Percentiles rank a stretch among this genome's conserved stretches.
These are phyloP conservation scores for Tuber umbilicatum DNA, from an alignment of 495 filamentous ascomycete genomes.

Conservation along the genomic window DNA sequence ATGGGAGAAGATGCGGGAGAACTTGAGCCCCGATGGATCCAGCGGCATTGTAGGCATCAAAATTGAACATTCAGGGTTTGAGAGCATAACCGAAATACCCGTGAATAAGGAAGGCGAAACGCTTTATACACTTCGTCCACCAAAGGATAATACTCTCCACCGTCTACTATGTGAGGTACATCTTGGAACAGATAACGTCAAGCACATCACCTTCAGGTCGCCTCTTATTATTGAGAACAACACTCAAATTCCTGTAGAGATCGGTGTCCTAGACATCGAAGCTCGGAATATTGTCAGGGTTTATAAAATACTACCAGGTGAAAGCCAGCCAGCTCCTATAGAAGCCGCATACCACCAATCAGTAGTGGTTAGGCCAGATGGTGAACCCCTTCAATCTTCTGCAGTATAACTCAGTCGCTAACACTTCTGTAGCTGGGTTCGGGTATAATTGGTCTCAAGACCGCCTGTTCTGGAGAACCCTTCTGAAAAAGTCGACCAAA, in stretches of 20 bases:
- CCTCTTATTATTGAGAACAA: constrained; percentile 96
- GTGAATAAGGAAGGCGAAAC: constrained; percentile 91
- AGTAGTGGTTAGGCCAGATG: constrained; percentile 83
- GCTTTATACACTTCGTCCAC: constrained; percentile 74
- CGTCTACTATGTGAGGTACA: constrained; percentile 86
- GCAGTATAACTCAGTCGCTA: constrained; percentile 6
- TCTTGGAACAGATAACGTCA: constrained; percentile 85
- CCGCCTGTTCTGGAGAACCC: constrained; percentile 81
- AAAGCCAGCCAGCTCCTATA: constrained; percentile 83
- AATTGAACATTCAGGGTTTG: constrained; percentile 89
- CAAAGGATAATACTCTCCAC: constrained; percentile 76
- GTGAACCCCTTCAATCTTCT: constrained; percentile 40
- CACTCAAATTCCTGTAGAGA: constrained; percentile 89
- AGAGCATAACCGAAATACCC: constrained; percentile 76
- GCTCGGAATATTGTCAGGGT: constrained; percentile 92
- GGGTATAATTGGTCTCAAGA: constrained; percentile 92
- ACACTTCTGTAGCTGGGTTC: constrained; percentile 55
- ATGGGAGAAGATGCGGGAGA: constrained; percentile 87
- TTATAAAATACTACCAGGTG: constrained; percentile 91
- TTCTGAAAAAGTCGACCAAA: constrained; percentile 72
- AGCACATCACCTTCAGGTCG: constrained; percentile 93
- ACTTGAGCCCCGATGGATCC: constrained; percentile 71
- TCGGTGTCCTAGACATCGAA: constrained; percentile 84
- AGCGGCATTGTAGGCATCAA: constrained; percentile 69
- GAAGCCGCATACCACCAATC: constrained; percentile 88